A percentile compares a stretch with the other conserved stretches of the same genome.
Evolutionary conservation across 1,139 yeast genomes (phyloP).

Genomic region (Candida freyschussii): DNA sequence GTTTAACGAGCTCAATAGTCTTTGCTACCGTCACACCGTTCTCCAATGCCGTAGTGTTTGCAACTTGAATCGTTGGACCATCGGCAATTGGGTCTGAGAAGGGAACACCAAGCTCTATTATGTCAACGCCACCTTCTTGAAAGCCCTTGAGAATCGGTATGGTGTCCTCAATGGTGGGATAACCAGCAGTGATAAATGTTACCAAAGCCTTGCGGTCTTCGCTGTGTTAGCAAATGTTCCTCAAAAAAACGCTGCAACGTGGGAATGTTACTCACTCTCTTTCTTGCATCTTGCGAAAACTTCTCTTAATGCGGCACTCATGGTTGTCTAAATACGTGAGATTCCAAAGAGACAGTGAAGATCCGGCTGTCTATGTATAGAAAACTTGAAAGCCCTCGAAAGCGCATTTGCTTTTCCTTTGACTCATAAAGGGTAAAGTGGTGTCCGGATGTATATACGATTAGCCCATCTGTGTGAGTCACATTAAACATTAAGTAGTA

Average conservation of each 20-base stretch:
- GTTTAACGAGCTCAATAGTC: constrained; percentile 63
- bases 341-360: too few relatives aligned
- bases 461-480: too few relatives aligned
- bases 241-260: too few relatives aligned
- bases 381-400: too few relatives aligned
- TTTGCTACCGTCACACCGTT: constrained; percentile 73
- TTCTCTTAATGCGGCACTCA: constrained; percentile 66
- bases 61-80: constrained; percentile 92
- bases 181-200: constrained; percentile 93
- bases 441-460: too few relatives aligned
- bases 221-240: constrained; percentile 1
- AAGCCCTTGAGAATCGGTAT: constrained; percentile 79
- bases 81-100: constrained; percentile 99
- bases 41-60: constrained; percentile 72
- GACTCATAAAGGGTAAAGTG: too few relatives aligned
- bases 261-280: constrained; percentile 39
- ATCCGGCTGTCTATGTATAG: too few relatives aligned
- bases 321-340: too few relatives aligned
- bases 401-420: too few relatives aligned
- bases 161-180: constrained; percentile 83
- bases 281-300: constrained; percentile 67
- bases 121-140: constrained; percentile 93
- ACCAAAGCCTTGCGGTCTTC: constrained; percentile 80
- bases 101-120: constrained; percentile 93
- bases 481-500: too few relatives aligned